These are phyloP conservation scores for Alternaria gansuensis DNA, from an alignment of 2,329 filamentous ascomycete genomes.

Conservation along the genomic window DNA sequence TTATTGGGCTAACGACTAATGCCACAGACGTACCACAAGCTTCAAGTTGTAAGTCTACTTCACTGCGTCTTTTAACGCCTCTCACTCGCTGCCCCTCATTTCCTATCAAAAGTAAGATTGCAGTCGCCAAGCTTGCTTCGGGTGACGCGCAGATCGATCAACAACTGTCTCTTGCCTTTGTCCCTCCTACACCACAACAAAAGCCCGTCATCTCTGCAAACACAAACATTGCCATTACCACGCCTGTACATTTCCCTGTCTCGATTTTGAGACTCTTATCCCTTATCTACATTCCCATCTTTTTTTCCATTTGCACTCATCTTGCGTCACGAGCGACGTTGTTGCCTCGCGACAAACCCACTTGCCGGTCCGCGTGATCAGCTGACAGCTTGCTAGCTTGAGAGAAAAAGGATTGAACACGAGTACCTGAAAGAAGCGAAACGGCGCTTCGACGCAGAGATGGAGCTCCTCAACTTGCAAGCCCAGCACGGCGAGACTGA, in stretches of 20 bases:
- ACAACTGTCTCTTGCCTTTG: constrained; percentile 17
- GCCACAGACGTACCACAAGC: constrained; percentile 71
- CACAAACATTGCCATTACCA: constrained; percentile 25
- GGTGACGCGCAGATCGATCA: constrained; percentile 14
- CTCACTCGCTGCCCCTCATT: constrained; percentile 18
- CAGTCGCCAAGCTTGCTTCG: constrained; percentile 21
- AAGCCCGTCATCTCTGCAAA: constrained; percentile 16
- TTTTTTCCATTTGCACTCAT: constrained; percentile 25
- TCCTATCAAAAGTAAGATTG: constrained; percentile 24
- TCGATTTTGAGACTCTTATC: constrained; percentile 25
- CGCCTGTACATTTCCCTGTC: constrained; percentile 30
- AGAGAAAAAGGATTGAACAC: constrained; percentile 93
- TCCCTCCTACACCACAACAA: constrained; percentile 16
- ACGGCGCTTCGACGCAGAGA: constrained; percentile 87
- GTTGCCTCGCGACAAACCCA: constrained; percentile 26
- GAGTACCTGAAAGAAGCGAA: constrained; percentile 90
- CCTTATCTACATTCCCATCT: constrained; percentile 21
- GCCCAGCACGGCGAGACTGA: constrained; percentile 84
- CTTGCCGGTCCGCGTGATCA: constrained; percentile 29
- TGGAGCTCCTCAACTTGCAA: constrained; percentile 87
- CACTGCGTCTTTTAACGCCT: constrained; percentile 31
- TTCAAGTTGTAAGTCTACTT: constrained; percentile 73
- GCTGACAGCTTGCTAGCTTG: constrained; percentile 69
- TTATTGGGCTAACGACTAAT: constrained; percentile 38
- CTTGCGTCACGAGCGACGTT: constrained; percentile 19